Conservation (phyloP, 306 rosid genomes). For the Fragaria vesca region DNA sequence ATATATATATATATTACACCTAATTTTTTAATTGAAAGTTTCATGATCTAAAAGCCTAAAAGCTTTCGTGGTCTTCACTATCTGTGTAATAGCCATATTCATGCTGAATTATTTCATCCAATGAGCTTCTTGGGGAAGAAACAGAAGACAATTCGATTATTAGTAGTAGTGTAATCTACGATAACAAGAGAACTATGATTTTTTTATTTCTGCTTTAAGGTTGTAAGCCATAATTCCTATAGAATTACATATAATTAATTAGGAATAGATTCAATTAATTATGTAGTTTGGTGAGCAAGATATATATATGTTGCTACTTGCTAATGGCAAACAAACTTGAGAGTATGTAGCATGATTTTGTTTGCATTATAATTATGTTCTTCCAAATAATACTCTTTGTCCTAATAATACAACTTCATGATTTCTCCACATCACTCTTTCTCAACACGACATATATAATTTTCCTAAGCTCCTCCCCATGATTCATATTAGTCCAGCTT, state of each 20-base stretch:
- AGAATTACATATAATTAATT: not conserved
- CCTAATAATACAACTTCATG: slow-evolving; percentile 1
- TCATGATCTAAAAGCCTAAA: not conserved
- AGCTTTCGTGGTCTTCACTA: not conserved
- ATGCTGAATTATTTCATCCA: not conserved
- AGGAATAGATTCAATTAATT: not conserved
- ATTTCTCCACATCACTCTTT: not conserved
- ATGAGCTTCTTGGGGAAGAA: slow-evolving; percentile 1
- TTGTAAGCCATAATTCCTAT: not conserved
- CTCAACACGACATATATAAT: not conserved
- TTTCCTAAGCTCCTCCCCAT: not conserved
- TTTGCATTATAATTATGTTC: slow-evolving; percentile 3
- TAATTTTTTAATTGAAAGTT: not conserved
- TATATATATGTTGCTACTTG: not conserved
- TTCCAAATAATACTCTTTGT: not conserved
- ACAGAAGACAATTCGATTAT: slow-evolving; percentile 5
- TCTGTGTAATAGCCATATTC: not conserved
- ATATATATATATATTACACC: not conserved
- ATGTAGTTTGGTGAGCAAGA: not conserved
- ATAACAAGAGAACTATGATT: not conserved
- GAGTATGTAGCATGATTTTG: not conserved
- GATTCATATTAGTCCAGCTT: not conserved
- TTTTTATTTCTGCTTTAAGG: not conserved
- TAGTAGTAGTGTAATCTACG: not conserved
- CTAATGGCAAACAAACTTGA: slow-evolving; percentile 13